phyloP scores from a whole-genome alignment of 2,329 filamentous ascomycete genomes.

The Waltergamsia citrina region DNA sequence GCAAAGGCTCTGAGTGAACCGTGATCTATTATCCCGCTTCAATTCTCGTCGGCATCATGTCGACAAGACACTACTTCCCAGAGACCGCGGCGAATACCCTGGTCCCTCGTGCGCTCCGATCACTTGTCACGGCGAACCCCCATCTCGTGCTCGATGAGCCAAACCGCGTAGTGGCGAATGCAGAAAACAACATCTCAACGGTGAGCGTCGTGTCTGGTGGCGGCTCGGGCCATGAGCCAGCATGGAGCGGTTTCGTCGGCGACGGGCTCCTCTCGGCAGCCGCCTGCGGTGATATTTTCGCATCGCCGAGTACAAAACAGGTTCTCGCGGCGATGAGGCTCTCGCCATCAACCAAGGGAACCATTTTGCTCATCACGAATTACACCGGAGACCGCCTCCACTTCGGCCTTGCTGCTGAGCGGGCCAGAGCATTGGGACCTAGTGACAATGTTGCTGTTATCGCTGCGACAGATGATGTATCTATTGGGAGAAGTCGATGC shows the following conservation, averaged over 20 bases:
- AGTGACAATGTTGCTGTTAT: conserved; percentile 52
- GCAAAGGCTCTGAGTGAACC: too few species aligned
- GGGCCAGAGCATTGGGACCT: conserved; percentile 50
- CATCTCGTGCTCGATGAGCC: conserved; percentile 30
- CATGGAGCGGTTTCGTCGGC: conserved; percentile 63
- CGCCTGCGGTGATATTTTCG: conserved; percentile 68
- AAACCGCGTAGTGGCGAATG: conserved; percentile 28
- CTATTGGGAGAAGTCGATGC: conserved; percentile 54
- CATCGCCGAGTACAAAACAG: conserved; percentile 64
- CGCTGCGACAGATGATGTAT: conserved; percentile 65
- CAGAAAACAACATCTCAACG: conserved; percentile 14
- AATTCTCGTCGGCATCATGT: too few species aligned
- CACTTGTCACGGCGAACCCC: conserved; percentile 11
- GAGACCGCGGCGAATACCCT: conserved; percentile 12
- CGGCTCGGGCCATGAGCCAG: conserved; percentile 65
- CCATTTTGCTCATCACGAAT: conserved; percentile 66
- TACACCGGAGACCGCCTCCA: conserved; percentile 65
- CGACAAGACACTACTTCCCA: conserved; percentile 11
- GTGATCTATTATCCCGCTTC: too few species aligned
- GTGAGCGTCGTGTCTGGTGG: conserved; percentile 42
- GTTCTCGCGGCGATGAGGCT: conserved; percentile 55
- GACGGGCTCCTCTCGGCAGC: conserved; percentile 58
- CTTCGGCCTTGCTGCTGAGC: conserved; percentile 67
- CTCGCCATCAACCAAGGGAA: conserved; percentile 50
- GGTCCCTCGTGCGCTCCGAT: conserved; percentile 13